phyloP scores from a whole-genome alignment of 169 alveolate genomes.

The Amoebophrya sp. region DNA sequence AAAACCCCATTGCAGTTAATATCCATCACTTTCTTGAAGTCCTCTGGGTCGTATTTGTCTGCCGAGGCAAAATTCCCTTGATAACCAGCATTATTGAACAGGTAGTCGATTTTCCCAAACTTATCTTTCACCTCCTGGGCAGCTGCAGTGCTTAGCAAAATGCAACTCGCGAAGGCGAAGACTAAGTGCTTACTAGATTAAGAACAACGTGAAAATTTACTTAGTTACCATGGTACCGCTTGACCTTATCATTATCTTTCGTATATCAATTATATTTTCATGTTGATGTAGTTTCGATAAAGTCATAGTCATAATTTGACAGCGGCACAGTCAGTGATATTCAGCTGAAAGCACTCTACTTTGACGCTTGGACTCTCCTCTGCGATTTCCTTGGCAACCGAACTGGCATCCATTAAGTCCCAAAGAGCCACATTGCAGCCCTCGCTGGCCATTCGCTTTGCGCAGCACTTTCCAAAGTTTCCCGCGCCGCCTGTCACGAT shows the following conservation, averaged over 20 bases:
- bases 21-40: constrained; percentile 27
- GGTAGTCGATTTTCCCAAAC: background rate
- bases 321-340: background rate
- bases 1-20: constrained; percentile 24
- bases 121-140: background rate
- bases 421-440: background rate
- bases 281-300: too few relatives aligned
- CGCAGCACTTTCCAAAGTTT: constrained; percentile 1
- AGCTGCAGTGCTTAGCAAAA: too few relatives aligned
- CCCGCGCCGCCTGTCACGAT: constrained; percentile 27
- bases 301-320: too few relatives aligned
- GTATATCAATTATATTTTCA: too few relatives aligned
- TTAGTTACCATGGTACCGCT: too few relatives aligned
- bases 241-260: too few relatives aligned
- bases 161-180: too few relatives aligned
- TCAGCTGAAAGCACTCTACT: background rate
- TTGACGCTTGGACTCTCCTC: background rate
- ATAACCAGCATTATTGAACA: background rate
- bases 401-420: background rate
- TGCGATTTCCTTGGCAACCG: background rate
- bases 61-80: constrained; percentile 5
- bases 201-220: too few relatives aligned
- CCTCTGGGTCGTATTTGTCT: background rate
- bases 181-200: too few relatives aligned
- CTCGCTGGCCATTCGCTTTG: constrained; percentile 3